Percentiles rank a stretch among this genome's conserved stretches.
phyloP scores from a whole-genome alignment of 495 filamentous ascomycete species.

The Tuber melanosporum region DNA sequence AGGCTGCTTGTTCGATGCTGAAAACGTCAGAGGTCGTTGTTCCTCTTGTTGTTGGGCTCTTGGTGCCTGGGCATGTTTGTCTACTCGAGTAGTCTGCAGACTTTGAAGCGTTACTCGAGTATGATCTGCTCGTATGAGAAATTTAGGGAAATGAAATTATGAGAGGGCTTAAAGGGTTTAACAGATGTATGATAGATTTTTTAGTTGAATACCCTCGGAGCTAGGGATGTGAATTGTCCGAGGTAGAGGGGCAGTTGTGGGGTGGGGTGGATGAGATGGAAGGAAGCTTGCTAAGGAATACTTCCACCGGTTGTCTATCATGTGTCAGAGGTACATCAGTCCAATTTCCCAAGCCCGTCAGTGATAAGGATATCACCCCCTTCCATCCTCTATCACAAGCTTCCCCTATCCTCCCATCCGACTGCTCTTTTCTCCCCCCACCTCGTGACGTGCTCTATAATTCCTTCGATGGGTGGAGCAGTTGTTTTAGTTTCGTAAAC shows the following conservation, averaged over 20 bases:
- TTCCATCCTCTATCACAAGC: neutral
- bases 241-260: neutral
- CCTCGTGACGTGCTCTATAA: neutral
- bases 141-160: neutral
- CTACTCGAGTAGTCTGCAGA: neutral
- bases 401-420: neutral
- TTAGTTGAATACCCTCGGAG: neutral
- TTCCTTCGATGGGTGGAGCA: neutral
- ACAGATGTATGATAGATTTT: neutral
- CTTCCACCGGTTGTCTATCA: neutral
- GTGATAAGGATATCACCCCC: neutral
- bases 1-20: conserved; percentile 18
- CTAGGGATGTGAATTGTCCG: neutral
- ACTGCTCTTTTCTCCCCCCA: neutral
- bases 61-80: neutral
- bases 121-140: neutral
- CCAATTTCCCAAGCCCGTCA: neutral
- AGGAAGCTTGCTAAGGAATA: neutral
- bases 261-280: neutral
- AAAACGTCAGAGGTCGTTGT: conserved; percentile 26
- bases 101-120: neutral
- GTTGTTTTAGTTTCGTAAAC: neutral
- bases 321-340: neutral
- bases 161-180: neutral
- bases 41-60: neutral